Evolutionary conservation across 148 eudicot species (phyloP).

Genomic region (Dysphania ambrosioides): DNA sequence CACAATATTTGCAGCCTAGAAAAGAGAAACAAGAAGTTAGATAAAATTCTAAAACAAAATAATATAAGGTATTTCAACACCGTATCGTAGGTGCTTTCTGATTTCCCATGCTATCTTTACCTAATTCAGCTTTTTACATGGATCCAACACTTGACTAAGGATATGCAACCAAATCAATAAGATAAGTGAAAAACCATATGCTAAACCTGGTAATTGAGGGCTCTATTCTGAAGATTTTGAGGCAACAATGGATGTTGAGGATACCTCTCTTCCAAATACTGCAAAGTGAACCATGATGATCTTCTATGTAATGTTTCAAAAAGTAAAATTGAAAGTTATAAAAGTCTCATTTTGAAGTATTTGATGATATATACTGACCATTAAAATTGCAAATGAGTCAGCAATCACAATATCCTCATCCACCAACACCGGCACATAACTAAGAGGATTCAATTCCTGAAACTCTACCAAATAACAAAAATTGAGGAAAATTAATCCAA

Average conservation of each 20-base stretch:
- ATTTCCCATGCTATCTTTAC: neutral
- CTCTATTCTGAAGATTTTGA: slow-evolving; percentile 62
- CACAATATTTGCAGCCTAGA: slow-evolving; percentile 78
- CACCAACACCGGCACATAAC: slow-evolving; percentile 71
- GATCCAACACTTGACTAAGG: neutral
- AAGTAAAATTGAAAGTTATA: neutral
- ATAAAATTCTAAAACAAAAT: neutral
- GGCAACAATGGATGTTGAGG: slow-evolving; percentile 79
- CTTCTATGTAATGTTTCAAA: slow-evolving; percentile 3
- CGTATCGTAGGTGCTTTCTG: neutral
- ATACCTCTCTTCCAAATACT: slow-evolving; percentile 92
- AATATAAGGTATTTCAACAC: neutral
- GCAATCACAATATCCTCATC: slow-evolving; percentile 61
- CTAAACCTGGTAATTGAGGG: slow-evolving; percentile 74
- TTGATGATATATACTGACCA: slow-evolving; percentile 42
- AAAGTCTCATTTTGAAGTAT: neutral
- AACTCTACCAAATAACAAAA: slow-evolving; percentile 44
- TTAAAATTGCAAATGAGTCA: slow-evolving; percentile 80
- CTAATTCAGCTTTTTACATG: neutral
- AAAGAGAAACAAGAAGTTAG: slow-evolving; percentile 14
- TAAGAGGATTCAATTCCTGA: slow-evolving; percentile 65
- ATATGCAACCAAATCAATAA: neutral
- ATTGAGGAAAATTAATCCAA: neutral
- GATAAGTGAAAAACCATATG: neutral
- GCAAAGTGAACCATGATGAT: slow-evolving; percentile 4